Base-by-base conservation (phyloP, 257 asterid species). In the Hygrophila difformis region DNA sequence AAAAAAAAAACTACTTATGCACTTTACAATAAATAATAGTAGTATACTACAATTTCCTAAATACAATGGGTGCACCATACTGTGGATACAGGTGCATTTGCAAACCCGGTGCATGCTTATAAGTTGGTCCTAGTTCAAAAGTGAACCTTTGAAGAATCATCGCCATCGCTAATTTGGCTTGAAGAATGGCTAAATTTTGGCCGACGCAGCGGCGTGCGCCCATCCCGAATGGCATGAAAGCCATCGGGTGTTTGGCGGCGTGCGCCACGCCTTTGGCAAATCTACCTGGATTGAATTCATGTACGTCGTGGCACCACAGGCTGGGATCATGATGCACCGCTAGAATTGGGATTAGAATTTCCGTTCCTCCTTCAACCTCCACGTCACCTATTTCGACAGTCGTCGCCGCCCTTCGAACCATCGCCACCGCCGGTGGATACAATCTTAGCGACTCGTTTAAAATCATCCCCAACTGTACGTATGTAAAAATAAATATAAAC, bases 191-290 rank as follows among this genome's bases (percentile, higher is more conserved):
- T 13, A 89, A 62, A 44, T 89, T 79, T 48, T 89, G 96, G 12
- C 97, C 97, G 35, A 85, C 59, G 79, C 96, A 89, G 0, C 89
- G 68, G 36, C 94, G 94, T 1, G 79, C 57, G 3, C 97, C 97
- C 18, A 77, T 17, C 23, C 97, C 97, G 38, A 89, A 89, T 0
- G 97, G 94, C 79, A 89, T 64, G 66, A 77, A 85, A 0, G 96
- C 93, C 87, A 68, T 73, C 0, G 86, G 88, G 65, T 77, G 82
- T 18, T 67, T 74, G 19, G 93, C 82, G 1, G 91, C 93, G 20
- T 70, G 84, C 3, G 74, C 72, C 42, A 80, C 78, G 12, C 92
- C 95, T 14, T 62, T 73, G 10, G 78, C 77, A 49, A 89, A 89
- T 42, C 97, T 60, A 0, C 72, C 70, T 1, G 97, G 97, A 68